Conservation (phyloP, 352 stramenopile species). For the Pythium brassicae region DNA sequence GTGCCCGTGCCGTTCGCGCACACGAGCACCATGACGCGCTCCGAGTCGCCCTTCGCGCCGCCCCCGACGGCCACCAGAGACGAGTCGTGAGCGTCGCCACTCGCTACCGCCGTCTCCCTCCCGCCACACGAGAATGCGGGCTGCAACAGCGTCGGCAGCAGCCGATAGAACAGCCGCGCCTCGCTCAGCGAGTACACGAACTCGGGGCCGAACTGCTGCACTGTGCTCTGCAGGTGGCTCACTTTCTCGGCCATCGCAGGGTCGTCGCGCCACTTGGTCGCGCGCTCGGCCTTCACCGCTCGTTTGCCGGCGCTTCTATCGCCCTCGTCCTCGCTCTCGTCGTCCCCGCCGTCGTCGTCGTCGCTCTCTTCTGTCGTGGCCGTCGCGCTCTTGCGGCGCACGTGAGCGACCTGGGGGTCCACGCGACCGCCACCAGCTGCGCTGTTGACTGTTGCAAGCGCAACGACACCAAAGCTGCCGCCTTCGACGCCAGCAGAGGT, state of each 20-base stretch:
- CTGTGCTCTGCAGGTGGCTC: slow-evolving; percentile 11
- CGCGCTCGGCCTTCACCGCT: not conserved
- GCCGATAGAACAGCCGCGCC: slow-evolving; percentile 45
- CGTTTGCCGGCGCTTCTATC: not conserved
- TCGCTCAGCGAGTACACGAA: slow-evolving; percentile 53
- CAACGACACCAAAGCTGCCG: not conserved
- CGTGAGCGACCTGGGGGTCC: not conserved
- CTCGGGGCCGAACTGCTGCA: slow-evolving; percentile 29
- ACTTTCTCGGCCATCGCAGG: slow-evolving; percentile 7
- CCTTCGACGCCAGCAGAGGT: not conserved
- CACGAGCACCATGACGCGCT: slow-evolving; percentile 38
- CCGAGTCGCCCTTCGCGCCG: slow-evolving; percentile 20
- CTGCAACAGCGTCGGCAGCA: slow-evolving; percentile 25
- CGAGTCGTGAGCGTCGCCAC: not conserved
- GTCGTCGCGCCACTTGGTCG: slow-evolving; percentile 3
- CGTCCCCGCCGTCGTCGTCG: not conserved
- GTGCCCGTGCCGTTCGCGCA: slow-evolving; percentile 47
- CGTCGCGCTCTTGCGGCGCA: not conserved
- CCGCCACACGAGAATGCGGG: slow-evolving; percentile 1
- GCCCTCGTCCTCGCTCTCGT: not conserved
- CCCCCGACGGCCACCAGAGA: slow-evolving; percentile 7
- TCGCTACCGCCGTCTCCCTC: not conserved
- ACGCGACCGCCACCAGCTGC: not conserved
- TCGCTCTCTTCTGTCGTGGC: slow-evolving; percentile 1
- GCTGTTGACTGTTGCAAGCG: not conserved